phyloP scores from a whole-genome alignment of 768 basidiomycete genomes.

The Trametes villosa region DNA sequence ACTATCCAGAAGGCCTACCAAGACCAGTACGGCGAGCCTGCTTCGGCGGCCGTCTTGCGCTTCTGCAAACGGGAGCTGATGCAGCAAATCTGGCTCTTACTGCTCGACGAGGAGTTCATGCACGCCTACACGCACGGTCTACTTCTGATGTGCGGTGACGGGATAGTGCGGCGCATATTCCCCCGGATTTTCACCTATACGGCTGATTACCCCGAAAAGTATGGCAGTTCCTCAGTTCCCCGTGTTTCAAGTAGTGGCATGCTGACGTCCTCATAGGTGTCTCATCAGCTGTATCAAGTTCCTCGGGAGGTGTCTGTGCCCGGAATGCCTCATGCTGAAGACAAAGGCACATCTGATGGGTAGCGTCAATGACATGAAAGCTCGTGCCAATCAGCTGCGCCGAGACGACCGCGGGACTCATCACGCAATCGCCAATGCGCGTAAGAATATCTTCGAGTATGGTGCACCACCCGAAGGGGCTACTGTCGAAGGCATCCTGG shows the following conservation, averaged over 20 bases:
- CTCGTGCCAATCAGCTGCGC: not conserved
- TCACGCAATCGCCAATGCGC: not conserved
- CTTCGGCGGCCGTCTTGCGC: conserved; percentile 29
- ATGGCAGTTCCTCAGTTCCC: not conserved
- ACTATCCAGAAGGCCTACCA: conserved; percentile 35
- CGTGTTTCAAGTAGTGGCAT: too few relatives aligned
- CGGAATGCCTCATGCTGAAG: conserved; percentile 41
- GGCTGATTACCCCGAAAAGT: conserved; percentile 44
- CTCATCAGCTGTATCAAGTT: conserved; percentile 43
- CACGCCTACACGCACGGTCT: conserved; percentile 32
- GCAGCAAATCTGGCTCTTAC: conserved; percentile 31
- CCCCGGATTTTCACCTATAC: conserved; percentile 34
- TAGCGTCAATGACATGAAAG: not conserved
- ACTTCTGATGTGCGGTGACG: conserved; percentile 33
- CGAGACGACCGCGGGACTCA: conserved; percentile 1
- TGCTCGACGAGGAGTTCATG: conserved; percentile 31
- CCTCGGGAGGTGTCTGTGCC: conserved; percentile 45
- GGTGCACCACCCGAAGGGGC: conserved; percentile 26
- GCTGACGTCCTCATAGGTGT: conserved; percentile 29
- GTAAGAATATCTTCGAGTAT: conserved; percentile 22
- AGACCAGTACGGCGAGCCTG: conserved; percentile 11
- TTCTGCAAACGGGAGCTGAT: conserved; percentile 39
- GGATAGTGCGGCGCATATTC: conserved; percentile 29
- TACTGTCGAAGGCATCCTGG: not conserved
- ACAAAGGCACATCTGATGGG: conserved; percentile 37